Conservation (phyloP, 768 basidiomycete genomes). For the Tricholoma saponaceum region DNA sequence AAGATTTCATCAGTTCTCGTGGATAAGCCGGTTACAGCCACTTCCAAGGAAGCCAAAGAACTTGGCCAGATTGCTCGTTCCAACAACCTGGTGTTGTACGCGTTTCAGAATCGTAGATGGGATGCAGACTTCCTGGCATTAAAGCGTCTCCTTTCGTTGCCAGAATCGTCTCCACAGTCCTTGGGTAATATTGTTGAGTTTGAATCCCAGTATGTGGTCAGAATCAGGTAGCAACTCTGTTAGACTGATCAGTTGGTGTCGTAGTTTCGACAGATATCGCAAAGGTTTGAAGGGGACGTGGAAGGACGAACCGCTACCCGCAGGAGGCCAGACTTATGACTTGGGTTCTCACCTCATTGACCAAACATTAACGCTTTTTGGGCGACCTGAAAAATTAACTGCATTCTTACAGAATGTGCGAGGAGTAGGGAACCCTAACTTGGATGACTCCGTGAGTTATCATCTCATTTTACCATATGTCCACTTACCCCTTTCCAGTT, state of each 20-base stretch:
- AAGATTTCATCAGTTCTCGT: slow-evolving; percentile 51
- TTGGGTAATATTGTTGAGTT: slow-evolving; percentile 66
- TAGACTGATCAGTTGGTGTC: neutral
- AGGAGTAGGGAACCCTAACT: slow-evolving; percentile 55
- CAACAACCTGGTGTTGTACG: slow-evolving; percentile 62
- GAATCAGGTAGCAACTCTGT: neutral
- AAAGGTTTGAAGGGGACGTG: slow-evolving; percentile 63
- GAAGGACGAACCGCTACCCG: slow-evolving; percentile 69
- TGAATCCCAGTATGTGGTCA: slow-evolving; percentile 62
- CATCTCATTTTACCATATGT: neutral
- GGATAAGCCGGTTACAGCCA: slow-evolving; percentile 75
- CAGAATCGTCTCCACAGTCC: slow-evolving; percentile 44
- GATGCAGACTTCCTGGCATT: slow-evolving; percentile 76
- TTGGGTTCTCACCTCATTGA: slow-evolving; percentile 80
- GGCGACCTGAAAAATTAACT: slow-evolving; percentile 63
- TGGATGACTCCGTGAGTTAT: slow-evolving; percentile 60
- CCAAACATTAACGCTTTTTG: slow-evolving; percentile 73
- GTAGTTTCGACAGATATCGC: slow-evolving; percentile 74
- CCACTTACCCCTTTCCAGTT: slow-evolving; percentile 30
- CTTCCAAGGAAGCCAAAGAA: slow-evolving; percentile 51
- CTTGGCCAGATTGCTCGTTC: slow-evolving; percentile 55
- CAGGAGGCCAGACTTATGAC: slow-evolving; percentile 69
- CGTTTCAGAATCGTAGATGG: slow-evolving; percentile 74
- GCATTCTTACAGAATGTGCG: slow-evolving; percentile 69
- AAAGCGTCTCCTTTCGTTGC: slow-evolving; percentile 51